Percentiles rank a stretch among this genome's conserved stretches.
Conservation (phyloP, 1,139 yeast genomes). For the Saccharomycopsis crataegensis region DNA sequence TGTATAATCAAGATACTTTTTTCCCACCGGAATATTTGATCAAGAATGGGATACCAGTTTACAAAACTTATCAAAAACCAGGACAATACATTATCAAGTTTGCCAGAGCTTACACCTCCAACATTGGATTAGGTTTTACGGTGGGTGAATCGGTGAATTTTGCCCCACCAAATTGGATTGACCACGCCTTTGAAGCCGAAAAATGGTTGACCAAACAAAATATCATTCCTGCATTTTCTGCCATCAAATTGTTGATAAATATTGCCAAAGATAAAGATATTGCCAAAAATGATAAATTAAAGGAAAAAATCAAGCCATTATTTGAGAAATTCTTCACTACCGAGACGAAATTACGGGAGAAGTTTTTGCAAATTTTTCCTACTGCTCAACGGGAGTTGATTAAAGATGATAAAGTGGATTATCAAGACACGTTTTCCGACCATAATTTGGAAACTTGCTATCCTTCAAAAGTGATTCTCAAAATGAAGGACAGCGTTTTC, state of each 20-base stretch:
- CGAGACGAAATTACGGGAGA: conserved; percentile 38
- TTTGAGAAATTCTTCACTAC: conserved; percentile 29
- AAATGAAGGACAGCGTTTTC: conserved; percentile 31
- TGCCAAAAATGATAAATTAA: conserved; percentile 30
- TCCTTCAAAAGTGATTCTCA: conserved; percentile 45
- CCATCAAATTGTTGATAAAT: conserved; percentile 39
- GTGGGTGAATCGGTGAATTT: conserved; percentile 49
- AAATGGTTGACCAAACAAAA: conserved; percentile 46
- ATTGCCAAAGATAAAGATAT: conserved; percentile 34
- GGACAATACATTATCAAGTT: conserved; percentile 54
- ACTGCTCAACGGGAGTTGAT: conserved; percentile 30
- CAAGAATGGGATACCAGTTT: conserved; percentile 40
- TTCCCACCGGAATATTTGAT: conserved; percentile 43
- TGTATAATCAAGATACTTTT: conserved; percentile 34
- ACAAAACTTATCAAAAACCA: conserved; percentile 45
- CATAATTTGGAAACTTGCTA: conserved; percentile 40
- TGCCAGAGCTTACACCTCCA: conserved; percentile 47
- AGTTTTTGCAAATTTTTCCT: conserved; percentile 30
- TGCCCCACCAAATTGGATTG: conserved; percentile 54
- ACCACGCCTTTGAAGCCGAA: conserved; percentile 41
- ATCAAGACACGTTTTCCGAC: conserved; percentile 46
- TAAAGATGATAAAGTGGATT: conserved; percentile 25
- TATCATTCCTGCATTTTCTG: conserved; percentile 41
- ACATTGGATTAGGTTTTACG: conserved; percentile 46
- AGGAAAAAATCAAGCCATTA: conserved; percentile 29